A percentile compares a stretch with the other conserved stretches of the same genome.
Conservation (phyloP, 192 early-diverging fungal genomes). For the Paraglomus occultum region DNA sequence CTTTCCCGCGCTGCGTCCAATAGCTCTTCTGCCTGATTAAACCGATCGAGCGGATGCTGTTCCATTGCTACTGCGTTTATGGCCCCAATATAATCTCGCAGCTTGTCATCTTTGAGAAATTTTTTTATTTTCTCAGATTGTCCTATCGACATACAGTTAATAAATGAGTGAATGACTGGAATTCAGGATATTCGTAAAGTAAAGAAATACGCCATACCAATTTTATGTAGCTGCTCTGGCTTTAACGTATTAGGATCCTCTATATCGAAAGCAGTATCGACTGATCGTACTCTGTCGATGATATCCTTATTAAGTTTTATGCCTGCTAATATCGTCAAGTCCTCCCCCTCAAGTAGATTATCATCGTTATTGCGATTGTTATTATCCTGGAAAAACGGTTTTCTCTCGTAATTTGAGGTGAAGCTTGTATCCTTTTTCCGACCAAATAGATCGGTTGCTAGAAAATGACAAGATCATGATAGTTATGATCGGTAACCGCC, state of each 20-base stretch:
- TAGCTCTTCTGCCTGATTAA: constrained; percentile 5
- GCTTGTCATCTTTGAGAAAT: constrained; percentile 25
- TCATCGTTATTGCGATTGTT: background rate
- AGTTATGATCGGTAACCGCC: too few relatives aligned
- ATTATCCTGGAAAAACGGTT: too few relatives aligned
- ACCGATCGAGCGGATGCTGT: background rate
- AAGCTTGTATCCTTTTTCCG: too few relatives aligned
- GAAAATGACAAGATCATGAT: too few relatives aligned
- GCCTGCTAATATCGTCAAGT: too few relatives aligned
- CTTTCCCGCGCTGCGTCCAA: constrained; percentile 5
- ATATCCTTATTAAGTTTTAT: too few relatives aligned
- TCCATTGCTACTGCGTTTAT: constrained; percentile 14
- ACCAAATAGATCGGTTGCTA: too few relatives aligned
- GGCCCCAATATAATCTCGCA: constrained; percentile 7
- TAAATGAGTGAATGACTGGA: background rate
- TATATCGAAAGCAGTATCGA: background rate
- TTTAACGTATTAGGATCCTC: background rate
- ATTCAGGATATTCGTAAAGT: background rate
- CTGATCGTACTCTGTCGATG: too few relatives aligned
- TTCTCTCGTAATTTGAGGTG: too few relatives aligned
- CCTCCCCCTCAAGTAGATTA: background rate
- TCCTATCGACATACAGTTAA: background rate
- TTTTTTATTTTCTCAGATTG: constrained; percentile 19
- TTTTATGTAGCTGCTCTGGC: background rate
- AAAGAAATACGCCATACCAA: background rate